A percentile compares a stretch with the other conserved stretches of the same genome.
These are phyloP conservation scores for Nicotiana tomentosiformis DNA, from an alignment of 257 asterid species.

Conservation along the genomic window DNA sequence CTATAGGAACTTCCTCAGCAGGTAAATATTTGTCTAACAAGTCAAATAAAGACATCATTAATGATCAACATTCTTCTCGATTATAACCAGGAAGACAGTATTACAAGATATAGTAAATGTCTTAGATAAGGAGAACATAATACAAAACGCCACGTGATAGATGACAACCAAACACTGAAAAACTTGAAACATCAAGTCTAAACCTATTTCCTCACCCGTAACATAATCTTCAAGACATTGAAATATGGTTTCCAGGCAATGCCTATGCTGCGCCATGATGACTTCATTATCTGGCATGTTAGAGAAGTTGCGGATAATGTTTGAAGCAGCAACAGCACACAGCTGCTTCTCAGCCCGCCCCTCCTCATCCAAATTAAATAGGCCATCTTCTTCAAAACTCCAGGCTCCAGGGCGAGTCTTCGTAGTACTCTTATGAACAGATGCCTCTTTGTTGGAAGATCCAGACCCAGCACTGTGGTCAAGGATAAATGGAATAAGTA, in stretches of 20 bases:
- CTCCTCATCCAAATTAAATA: constrained; percentile 88
- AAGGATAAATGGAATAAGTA: background rate
- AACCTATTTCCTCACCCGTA: constrained; percentile 46
- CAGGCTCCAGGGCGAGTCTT: constrained; percentile 69
- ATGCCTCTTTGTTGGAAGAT: constrained; percentile 53
- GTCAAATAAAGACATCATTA: background rate
- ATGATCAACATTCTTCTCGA: background rate
- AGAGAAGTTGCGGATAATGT: constrained; percentile 84
- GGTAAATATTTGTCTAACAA: background rate
- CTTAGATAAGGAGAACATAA: background rate
- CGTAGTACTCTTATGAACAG: constrained; percentile 42
- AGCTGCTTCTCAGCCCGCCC: constrained; percentile 93
- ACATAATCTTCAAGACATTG: constrained; percentile 89
- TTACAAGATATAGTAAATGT: background rate
- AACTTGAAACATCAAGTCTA: background rate
- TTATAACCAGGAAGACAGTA: background rate
- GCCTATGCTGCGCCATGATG: constrained; percentile 93
- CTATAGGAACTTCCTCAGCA: background rate
- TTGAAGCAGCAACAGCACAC: constrained; percentile 96
- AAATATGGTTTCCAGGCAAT: constrained; percentile 85
- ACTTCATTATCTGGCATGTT: constrained; percentile 97
- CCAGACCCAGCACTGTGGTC: constrained; percentile 48
- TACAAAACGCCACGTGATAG: constrained; percentile 2
- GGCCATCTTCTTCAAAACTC: constrained; percentile 99
- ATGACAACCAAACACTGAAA: background rate